Percentiles rank a stretch among this genome's conserved stretches.
These are phyloP conservation scores for Rheum nobile DNA, from an alignment of 148 eudicot species.

Conservation along the genomic window DNA sequence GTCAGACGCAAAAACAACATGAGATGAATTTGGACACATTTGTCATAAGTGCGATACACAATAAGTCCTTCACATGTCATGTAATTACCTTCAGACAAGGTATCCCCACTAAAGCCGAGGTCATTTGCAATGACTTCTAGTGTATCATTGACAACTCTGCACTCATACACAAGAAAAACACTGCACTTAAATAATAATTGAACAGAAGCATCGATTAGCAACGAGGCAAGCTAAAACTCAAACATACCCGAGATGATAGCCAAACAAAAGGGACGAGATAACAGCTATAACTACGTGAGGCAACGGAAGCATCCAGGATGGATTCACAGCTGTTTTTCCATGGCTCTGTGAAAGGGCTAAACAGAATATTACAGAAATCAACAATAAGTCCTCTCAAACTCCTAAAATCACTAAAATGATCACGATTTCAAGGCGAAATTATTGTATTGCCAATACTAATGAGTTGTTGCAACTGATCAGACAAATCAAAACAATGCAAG, in stretches of 20 bases:
- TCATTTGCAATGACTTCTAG: constrained; percentile 75
- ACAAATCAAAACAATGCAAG: too few relatives aligned
- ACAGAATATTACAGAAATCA: background rate
- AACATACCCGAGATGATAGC: constrained; percentile 87
- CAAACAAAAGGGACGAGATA: constrained; percentile 67
- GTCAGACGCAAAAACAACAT: background rate
- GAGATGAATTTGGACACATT: background rate
- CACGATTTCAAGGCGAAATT: background rate
- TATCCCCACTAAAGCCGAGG: constrained; percentile 72
- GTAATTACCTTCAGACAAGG: constrained; percentile 70
- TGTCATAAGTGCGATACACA: background rate
- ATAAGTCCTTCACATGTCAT: background rate
- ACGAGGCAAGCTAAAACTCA: background rate
- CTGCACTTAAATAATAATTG: background rate
- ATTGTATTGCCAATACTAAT: too few relatives aligned
- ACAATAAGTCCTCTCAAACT: background rate
- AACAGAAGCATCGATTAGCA: background rate
- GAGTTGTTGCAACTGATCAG: too few relatives aligned
- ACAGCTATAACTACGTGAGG: constrained; percentile 78
- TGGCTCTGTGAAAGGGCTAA: constrained; percentile 34
- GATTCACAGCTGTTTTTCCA: constrained; percentile 45
- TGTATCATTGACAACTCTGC: constrained; percentile 85
- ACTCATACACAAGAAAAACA: constrained; percentile 15
- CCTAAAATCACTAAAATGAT: background rate
- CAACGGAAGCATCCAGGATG: constrained; percentile 60